A percentile compares a stretch with the other conserved stretches of the same genome.
Conservation (phyloP, 2,329 filamentous ascomycete genomes). For the Ophiostoma ulmi region DNA sequence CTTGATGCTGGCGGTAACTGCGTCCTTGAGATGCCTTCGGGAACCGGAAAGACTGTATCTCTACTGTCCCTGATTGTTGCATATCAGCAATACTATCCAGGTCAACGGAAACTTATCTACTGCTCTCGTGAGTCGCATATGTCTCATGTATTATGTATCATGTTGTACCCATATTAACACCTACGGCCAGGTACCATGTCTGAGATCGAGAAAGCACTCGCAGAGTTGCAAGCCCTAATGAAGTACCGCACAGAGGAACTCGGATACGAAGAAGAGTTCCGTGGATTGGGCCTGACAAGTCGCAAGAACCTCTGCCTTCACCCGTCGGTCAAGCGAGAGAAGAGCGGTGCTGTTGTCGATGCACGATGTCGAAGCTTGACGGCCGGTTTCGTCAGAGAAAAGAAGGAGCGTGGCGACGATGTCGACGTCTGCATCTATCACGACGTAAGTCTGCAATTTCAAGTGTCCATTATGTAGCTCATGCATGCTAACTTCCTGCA, state of each 20-base stretch:
- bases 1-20: conserved; percentile 93
- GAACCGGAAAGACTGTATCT: conserved; percentile 95
- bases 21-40: conserved; percentile 97
- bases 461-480: neutral
- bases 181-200: conserved; percentile 76
- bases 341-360: conserved; percentile 90
- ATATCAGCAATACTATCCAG: conserved; percentile 89
- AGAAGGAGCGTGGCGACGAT: conserved; percentile 90
- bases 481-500: neutral
- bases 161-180: neutral
- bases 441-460: conserved; percentile 53
- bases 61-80: conserved; percentile 91
- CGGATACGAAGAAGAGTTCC: conserved; percentile 87
- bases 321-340: conserved; percentile 91
- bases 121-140: conserved; percentile 65
- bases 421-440: conserved; percentile 95
- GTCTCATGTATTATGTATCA: neutral
- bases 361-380: conserved; percentile 93
- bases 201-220: conserved; percentile 95
- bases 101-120: conserved; percentile 94
- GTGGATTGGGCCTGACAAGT: conserved; percentile 86
- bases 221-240: conserved; percentile 88
- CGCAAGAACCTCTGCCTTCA: conserved; percentile 96
- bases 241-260: conserved; percentile 86
- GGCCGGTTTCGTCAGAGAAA: conserved; percentile 94